Conservation (phyloP, 768 basidiomycete species). For the Leucogyrophana mollusca region DNA sequence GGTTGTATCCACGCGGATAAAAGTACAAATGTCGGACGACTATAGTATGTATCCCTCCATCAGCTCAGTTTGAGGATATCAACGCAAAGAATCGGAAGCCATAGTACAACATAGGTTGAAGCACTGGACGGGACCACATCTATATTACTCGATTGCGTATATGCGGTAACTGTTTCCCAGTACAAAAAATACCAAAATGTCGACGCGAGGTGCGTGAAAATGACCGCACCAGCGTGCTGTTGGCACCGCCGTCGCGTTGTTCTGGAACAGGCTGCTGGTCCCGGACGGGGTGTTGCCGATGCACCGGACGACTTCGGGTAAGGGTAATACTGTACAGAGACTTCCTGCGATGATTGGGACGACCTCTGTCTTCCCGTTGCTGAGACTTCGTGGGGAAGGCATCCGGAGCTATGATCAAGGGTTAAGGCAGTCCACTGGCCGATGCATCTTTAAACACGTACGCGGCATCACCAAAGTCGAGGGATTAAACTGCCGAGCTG, state of each 20-base stretch:
- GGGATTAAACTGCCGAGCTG: constrained; percentile 23
- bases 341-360: constrained; percentile 5
- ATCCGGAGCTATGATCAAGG: constrained; percentile 36
- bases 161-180: constrained; percentile 21
- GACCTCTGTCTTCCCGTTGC: constrained; percentile 9
- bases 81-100: no score
- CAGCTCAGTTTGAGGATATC: no score
- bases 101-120: no score
- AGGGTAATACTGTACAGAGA: constrained; percentile 3
- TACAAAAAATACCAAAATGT: constrained; percentile 39
- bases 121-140: no score
- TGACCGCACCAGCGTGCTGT: constrained; percentile 11
- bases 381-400: constrained; percentile 25
- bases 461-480: constrained; percentile 35
- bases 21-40: neutral
- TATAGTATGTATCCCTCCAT: neutral
- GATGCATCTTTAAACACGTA: constrained; percentile 20
- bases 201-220: constrained; percentile 15
- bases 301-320: constrained; percentile 22
- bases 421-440: constrained; percentile 6
- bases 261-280: constrained; percentile 9
- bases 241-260: neutral
- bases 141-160: no score
- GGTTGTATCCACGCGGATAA: neutral
- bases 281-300: constrained; percentile 20